Evolutionary conservation across 805 yeast genomes (phyloP).

Genomic region (Candida jianshihensis): DNA sequence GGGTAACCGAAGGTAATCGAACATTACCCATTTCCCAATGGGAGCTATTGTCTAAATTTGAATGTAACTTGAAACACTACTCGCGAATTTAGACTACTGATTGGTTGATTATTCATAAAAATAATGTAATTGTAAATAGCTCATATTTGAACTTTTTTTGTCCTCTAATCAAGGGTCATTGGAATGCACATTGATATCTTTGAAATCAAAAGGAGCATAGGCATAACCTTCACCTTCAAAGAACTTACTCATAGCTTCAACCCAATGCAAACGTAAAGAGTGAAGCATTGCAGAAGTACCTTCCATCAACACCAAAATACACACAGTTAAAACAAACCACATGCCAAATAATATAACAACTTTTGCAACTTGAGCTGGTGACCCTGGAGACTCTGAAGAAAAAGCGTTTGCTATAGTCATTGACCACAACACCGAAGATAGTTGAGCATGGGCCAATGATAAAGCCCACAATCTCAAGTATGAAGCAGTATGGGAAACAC

Average conservation of each 20-base stretch:
- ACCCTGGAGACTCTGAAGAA: constrained; percentile 37
- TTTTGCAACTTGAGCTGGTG: constrained; percentile 60
- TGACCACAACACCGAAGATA: constrained; percentile 90
- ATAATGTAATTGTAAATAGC: no score
- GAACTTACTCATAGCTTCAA: constrained; percentile 97
- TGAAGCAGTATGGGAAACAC: constrained; percentile 98
- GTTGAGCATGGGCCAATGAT: constrained; percentile 93
- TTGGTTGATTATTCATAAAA: no score
- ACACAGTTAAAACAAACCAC: constrained; percentile 92
- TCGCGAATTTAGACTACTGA: no score
- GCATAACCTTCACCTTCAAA: constrained; percentile 95
- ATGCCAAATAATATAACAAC: constrained; percentile 79
- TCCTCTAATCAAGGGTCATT: background rate
- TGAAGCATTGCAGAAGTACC: constrained; percentile 99
- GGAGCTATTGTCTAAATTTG: no score
- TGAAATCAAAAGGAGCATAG: constrained; percentile 81
- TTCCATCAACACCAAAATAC: constrained; percentile 92
- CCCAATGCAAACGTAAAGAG: constrained; percentile 98
- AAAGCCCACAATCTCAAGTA: constrained; percentile 95
- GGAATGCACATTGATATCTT: constrained; percentile 6
- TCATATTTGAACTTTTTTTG: no score
- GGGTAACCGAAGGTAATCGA: no score
- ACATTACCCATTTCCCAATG: no score
- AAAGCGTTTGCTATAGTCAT: constrained; percentile 89
- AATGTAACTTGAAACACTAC: no score